A percentile compares a stretch with the other conserved stretches of the same genome.
These are phyloP conservation scores for Blastobotrys buckinghamii DNA, from an alignment of 1,139 yeast species.

Conservation along the genomic window DNA sequence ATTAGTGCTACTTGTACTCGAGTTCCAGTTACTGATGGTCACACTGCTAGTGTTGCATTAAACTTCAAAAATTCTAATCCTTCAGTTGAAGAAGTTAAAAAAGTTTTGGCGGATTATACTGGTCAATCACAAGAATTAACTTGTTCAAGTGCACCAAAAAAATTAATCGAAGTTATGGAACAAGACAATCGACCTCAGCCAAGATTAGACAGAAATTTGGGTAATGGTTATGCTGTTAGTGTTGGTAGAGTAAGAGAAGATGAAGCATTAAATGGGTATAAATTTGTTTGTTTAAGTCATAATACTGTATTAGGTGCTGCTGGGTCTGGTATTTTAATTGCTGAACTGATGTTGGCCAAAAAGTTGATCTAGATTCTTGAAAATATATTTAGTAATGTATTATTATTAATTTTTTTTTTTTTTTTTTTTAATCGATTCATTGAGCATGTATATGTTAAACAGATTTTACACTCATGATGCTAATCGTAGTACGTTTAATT, in stretches of 20 bases:
- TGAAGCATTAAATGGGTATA: slow-evolving; percentile 76
- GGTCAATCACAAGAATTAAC: slow-evolving; percentile 76
- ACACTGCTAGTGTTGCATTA: slow-evolving; percentile 89
- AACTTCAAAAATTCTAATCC: slow-evolving; percentile 84
- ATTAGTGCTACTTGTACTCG: slow-evolving; percentile 97
- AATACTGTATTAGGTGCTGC: slow-evolving; percentile 99
- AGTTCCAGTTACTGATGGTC: slow-evolving; percentile 96
- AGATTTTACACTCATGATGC: too few relatives aligned
- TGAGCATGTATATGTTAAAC: too few relatives aligned
- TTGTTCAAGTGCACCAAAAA: slow-evolving; percentile 89
- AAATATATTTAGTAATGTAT: too few relatives aligned
- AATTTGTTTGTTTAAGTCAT: slow-evolving; percentile 94
- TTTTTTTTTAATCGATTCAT: too few relatives aligned
- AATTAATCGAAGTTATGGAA: slow-evolving; percentile 86
- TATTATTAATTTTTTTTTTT: too few relatives aligned
- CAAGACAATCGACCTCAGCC: slow-evolving; percentile 97
- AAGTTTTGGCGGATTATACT: slow-evolving; percentile 63
- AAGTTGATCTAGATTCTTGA: slow-evolving; percentile 48
- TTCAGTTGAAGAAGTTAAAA: slow-evolving; percentile 69
- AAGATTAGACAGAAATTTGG: slow-evolving; percentile 93
- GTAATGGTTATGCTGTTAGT: slow-evolving; percentile 87
- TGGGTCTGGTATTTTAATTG: slow-evolving; percentile 97
- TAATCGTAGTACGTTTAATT: too few relatives aligned
- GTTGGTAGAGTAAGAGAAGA: slow-evolving; percentile 95
- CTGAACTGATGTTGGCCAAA: slow-evolving; percentile 79